These are phyloP conservation scores for Hypoxylon sp. DNA, from an alignment of 2,329 filamentous ascomycete species.

Conservation along the genomic window DNA sequence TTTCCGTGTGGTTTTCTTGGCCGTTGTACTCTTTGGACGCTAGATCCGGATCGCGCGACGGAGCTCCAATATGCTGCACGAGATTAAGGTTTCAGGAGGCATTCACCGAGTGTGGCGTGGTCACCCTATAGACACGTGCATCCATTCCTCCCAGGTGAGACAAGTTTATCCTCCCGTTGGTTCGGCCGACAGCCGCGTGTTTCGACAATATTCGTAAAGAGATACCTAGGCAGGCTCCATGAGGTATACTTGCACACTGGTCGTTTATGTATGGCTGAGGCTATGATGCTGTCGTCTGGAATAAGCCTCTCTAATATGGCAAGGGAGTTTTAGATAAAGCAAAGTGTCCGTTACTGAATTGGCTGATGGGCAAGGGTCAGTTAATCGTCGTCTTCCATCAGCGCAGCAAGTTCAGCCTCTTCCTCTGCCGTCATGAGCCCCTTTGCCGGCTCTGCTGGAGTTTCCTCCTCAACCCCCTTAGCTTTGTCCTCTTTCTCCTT, in stretches of 20 bases:
- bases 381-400: slow-evolving; percentile 84
- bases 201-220: neutral
- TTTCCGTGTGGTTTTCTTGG: neutral
- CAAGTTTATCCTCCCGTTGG: slow-evolving; percentile 14
- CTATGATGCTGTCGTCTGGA: neutral
- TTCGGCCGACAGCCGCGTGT: slow-evolving; percentile 21
- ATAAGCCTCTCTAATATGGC: neutral
- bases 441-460: slow-evolving; percentile 59
- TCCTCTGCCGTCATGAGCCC: slow-evolving; percentile 85
- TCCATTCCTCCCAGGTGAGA: slow-evolving; percentile 28
- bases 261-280: slow-evolving; percentile 4
- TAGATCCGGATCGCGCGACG: slow-evolving; percentile 7
- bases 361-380: neutral
- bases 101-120: slow-evolving; percentile 22
- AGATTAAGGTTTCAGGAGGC: slow-evolving; percentile 34
- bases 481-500: slow-evolving; percentile 65
- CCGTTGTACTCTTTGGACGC: neutral
- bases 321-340: neutral
- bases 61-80: slow-evolving; percentile 17
- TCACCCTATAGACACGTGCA: slow-evolving; percentile 22
- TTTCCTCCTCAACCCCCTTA: slow-evolving; percentile 63
- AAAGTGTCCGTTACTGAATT: neutral
- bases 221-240: neutral
- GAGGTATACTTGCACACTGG: neutral
- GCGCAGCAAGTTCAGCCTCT: slow-evolving; percentile 88